Conservation (phyloP, 2,329 filamentous ascomycete genomes). For the Orbilia brochopaga region DNA sequence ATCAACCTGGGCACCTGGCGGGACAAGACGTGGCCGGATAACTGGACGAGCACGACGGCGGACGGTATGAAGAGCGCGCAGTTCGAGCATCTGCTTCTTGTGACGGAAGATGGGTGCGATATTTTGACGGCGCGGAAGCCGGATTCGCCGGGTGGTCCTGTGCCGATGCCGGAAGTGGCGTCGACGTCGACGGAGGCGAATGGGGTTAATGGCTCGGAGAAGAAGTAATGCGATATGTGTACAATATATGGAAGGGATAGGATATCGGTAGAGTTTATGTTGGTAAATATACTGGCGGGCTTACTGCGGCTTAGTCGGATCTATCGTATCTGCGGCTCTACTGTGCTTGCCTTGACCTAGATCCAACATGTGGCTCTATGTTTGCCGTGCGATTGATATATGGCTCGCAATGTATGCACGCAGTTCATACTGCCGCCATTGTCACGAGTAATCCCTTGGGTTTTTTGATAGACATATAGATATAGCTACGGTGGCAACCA, state of each 20-base stretch:
- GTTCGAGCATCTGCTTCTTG: constrained; percentile 85
- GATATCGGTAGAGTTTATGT: too few species aligned
- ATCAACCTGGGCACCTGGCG: constrained; percentile 88
- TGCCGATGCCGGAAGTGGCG: constrained; percentile 63
- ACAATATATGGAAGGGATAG: neutral
- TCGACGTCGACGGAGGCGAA: constrained; percentile 12
- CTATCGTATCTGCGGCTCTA: too few species aligned
- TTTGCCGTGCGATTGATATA: too few species aligned
- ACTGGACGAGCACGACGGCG: constrained; percentile 94
- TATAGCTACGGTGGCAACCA: too few species aligned
- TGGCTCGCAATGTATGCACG: too few species aligned
- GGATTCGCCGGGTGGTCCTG: constrained; percentile 76
- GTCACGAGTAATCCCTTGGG: too few species aligned
- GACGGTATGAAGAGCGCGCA: constrained; percentile 91
- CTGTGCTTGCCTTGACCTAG: too few species aligned
- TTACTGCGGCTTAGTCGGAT: too few species aligned
- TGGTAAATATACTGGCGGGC: too few species aligned
- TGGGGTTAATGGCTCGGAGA: constrained; percentile 43
- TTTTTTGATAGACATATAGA: too few species aligned
- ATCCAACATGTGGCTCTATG: too few species aligned
- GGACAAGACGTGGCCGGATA: constrained; percentile 96
- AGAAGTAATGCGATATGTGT: constrained; percentile 2
- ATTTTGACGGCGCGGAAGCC: constrained; percentile 75
- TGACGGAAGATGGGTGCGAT: constrained; percentile 82
- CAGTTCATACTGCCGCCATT: too few species aligned